Percentiles rank a stretch among this genome's conserved stretches.
Conservation (phyloP, 1,139 yeast species). For the Suhomyces bribrorum region DNA sequence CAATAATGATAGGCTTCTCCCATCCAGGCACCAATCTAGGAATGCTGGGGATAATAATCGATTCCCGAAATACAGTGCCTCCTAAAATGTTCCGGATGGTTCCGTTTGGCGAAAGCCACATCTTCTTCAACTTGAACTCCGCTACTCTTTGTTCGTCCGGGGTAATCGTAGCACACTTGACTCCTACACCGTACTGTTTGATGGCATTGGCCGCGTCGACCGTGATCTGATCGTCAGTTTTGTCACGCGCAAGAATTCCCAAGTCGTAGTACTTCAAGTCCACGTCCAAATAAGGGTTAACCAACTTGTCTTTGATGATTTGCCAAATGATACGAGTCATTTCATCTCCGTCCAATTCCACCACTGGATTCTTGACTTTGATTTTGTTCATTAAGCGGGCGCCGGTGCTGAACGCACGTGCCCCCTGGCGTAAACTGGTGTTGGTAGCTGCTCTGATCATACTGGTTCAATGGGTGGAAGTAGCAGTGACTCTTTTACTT, state of each 20-base stretch:
- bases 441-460: slow-evolving; percentile 13
- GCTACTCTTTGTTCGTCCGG: slow-evolving; percentile 95
- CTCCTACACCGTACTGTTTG: slow-evolving; percentile 84
- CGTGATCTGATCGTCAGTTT: slow-evolving; percentile 86
- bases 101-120: slow-evolving; percentile 98
- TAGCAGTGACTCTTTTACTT: background rate
- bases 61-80: slow-evolving; percentile 96
- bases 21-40: slow-evolving; percentile 91
- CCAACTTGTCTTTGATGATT: slow-evolving; percentile 75
- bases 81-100: slow-evolving; percentile 92
- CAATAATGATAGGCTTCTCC: slow-evolving; percentile 94
- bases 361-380: slow-evolving; percentile 83
- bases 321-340: slow-evolving; percentile 94
- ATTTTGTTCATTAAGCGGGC: slow-evolving; percentile 50
- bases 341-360: slow-evolving; percentile 96
- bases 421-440: slow-evolving; percentile 6
- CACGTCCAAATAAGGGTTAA: slow-evolving; percentile 80
- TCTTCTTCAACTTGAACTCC: slow-evolving; percentile 85
- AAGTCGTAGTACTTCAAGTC: slow-evolving; percentile 92
- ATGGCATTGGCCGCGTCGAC: slow-evolving; percentile 89
- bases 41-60: slow-evolving; percentile 84
- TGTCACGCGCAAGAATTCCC: slow-evolving; percentile 81
- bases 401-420: slow-evolving; percentile 27
- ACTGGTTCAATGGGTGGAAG: background rate
- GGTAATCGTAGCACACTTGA: slow-evolving; percentile 97